Evolutionary conservation across 2,329 filamentous ascomycete genomes (phyloP), one percentile per base, ranked within the genome.

Genomic region (Diatrype stigma): DNA sequence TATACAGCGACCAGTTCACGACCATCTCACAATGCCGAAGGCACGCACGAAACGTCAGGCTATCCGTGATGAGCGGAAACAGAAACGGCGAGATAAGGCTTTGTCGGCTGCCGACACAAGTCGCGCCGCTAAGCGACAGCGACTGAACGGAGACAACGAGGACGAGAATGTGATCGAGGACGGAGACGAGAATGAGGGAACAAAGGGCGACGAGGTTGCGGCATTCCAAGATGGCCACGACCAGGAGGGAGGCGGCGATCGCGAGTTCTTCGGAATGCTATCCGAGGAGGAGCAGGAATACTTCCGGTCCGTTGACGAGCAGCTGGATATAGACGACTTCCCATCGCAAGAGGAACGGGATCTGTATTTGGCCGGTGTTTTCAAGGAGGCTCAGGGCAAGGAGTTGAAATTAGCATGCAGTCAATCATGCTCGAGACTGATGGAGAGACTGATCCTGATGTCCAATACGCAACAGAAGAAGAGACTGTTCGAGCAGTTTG

Each of bases 381-480:
- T 89, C 71, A 79, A 81, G 59, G 93, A 97, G 71, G 91, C 92
- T 1, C 78, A 85, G 54, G 91, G 90, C 54, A 97, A 97, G 71
- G 94, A 97, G 70, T 77, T 99, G 64, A 99, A 97, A 77, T 82
- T 99, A 56, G 92, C 92, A 22, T 94, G 90, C 72, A 96, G 91
- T 68, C 94, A 99, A 72, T 94, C 90, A 3, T 96, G 92, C 71
- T 99, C 94, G 47, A 80, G 94, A 16, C 73, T 99, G 48, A 87
- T 97, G 85, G 94, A 99, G 73, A 81, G 91, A 30, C 72, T 99
- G 65, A 95, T 99, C 49, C 78, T 92, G 49, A 74, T 96, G 56
- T 93, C 90, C 26, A 87, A 82, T 32, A 79, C 86, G 30, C 73
- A 75, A 17, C 94, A 97, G 72, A 86, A 96, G 69, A 96, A 96